Evolutionary conservation across 495 filamentous ascomycete genomes (phyloP).

Genomic region (Rostrohypoxylon terebratum): DNA sequence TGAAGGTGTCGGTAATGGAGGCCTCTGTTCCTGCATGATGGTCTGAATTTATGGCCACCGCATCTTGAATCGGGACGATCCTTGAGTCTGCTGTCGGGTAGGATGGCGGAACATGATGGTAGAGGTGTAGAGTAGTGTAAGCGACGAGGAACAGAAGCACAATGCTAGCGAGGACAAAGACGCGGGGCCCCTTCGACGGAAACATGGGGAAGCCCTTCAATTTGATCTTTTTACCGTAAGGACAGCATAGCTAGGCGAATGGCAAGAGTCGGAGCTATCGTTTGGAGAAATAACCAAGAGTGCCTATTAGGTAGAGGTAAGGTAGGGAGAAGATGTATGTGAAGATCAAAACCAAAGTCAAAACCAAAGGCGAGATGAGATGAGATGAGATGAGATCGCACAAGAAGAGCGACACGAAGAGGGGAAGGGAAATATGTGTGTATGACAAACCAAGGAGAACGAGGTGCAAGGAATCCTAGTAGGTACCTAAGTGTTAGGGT

Average conservation of each 20-base stretch:
- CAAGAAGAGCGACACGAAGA: conserved; percentile 6
- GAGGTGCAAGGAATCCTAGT: not conserved
- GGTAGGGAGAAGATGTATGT: not conserved
- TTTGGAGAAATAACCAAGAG: not conserved
- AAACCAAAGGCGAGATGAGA: too few species aligned
- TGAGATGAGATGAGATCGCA: conserved; percentile 1
- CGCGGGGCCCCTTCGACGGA: conserved; percentile 39
- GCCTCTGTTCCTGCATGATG: conserved; percentile 16
- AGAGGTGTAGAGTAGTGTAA: conserved; percentile 40
- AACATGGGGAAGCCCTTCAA: conserved; percentile 38
- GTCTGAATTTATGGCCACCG: not conserved
- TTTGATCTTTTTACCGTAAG: conserved; percentile 16
- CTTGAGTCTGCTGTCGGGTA: conserved; percentile 26
- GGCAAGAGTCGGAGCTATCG: not conserved
- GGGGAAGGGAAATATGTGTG: conserved; percentile 14
- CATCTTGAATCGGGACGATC: conserved; percentile 30
- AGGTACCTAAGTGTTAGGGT: too few species aligned
- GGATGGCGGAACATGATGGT: conserved; percentile 35
- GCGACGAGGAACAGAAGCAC: conserved; percentile 42
- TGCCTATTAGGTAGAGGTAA: not conserved
- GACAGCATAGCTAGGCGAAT: conserved; percentile 32
- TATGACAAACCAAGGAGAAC: conserved; percentile 8
- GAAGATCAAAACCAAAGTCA: not conserved
- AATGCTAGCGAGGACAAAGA: conserved; percentile 38
- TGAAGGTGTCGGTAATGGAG: not conserved